Evolutionary conservation across 495 filamentous ascomycete genomes (phyloP), one percentile per base, ranked within the genome.

Genomic region (Delitschia confertaspora): DNA sequence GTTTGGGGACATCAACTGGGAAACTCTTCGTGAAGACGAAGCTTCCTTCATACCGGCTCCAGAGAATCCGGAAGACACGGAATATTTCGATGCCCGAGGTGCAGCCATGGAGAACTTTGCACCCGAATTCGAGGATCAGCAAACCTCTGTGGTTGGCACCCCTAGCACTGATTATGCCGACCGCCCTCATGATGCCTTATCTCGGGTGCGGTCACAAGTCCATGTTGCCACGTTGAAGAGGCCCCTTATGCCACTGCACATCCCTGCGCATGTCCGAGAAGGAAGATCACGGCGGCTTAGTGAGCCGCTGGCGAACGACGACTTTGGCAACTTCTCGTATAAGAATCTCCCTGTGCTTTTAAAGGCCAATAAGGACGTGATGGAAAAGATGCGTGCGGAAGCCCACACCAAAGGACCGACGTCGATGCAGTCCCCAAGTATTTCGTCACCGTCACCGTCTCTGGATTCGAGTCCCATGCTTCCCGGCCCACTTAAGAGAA

Each of bases 291-390:
- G 91, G 45, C 74, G 91, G 53, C 67, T 95, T 25, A 96, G 91
- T 59, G 91, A 98, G 63, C 91, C 91, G 2, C 78, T 88, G 14
- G 70, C 78, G 24, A 72, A 78, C 0, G 93, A 96, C 63, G 91
- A 98, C 60, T 98, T 98, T 68, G 91, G 91, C 24, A 85, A 76
- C 47, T 98, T 98, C 66, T 74, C 87, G 23, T 98, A 93, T 71
- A 98, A 95, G 66, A 98, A 98, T 55, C 70, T 98, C 23, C 86
- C 91, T 1, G 89, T 96, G 42, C 72, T 98, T 14, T 89, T 95
- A 59, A 96, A 94, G 60, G 91, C 93, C 26, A 98, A 98, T 60
- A 96, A 96, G 58, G 93, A 98, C 60, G 85, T 95, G 30, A 91
- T 98, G 26, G 88, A 96, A 56, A 94, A 95, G 56, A 71, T 98